These are phyloP conservation scores for Acanthamoeba castellanii DNA, from an alignment of 208 protist genomes.

Conservation along the genomic window DNA sequence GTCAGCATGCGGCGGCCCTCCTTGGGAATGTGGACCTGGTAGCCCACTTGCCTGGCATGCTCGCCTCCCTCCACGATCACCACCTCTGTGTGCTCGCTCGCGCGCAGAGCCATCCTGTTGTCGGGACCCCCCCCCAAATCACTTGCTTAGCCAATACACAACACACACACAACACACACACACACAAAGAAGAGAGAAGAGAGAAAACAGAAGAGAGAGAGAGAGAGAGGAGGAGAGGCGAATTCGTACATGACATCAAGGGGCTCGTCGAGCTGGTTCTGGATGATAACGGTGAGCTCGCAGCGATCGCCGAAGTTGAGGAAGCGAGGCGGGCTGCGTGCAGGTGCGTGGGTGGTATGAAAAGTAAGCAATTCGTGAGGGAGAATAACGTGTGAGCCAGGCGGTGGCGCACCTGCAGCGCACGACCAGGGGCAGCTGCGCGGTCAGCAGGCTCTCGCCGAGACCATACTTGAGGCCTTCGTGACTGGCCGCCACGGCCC, in stretches of 20 bases:
- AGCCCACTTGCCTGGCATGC: conserved; percentile 11
- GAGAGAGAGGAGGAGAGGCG: neutral
- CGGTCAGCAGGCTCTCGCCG: conserved; percentile 64
- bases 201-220: neutral
- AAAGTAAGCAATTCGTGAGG: neutral
- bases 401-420: conserved; percentile 49
- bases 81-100: conserved; percentile 54
- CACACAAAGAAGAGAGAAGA: neutral
- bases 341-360: neutral
- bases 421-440: conserved; percentile 69
- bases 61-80: neutral
- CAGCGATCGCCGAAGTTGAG: conserved; percentile 71
- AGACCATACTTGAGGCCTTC: conserved; percentile 61
- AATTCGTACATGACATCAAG: conserved; percentile 11
- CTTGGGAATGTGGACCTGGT: conserved; percentile 45
- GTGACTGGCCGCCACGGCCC: conserved; percentile 65
- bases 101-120: neutral
- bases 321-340: conserved; percentile 59
- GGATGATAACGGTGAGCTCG: conserved; percentile 65
- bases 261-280: conserved; percentile 67
- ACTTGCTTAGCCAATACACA: neutral
- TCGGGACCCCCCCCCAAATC: neutral
- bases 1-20: conserved; percentile 62
- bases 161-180: neutral
- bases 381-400: too few species aligned